Base-by-base conservation (phyloP, 1,139 yeast genomes). In the Pichia inconspicua region DNA sequence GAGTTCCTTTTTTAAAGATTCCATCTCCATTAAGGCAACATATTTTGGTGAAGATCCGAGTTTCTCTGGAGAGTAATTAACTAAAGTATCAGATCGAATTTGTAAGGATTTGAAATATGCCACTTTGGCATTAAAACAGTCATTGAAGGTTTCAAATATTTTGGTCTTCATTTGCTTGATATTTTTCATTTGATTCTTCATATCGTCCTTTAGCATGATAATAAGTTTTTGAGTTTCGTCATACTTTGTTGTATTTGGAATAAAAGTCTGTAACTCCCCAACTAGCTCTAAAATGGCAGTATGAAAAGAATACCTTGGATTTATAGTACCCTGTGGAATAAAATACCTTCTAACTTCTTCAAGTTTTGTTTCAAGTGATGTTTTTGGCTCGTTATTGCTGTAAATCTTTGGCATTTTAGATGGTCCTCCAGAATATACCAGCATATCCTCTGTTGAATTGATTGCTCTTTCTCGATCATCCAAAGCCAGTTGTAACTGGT, bases 81-180 rank as follows among this genome's bases (percentile, higher is more conserved):
- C 71, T 17, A 88, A 89, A 45, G 81, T 81, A 64, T 92, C 97
- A 0, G 96, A 88, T 34, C 90, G 75, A 48, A 75, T 83, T 64
- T 92, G 98, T 42, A 92, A 72, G 54, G 87, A 92, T 56, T 82
- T 80, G 66, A 82, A 92, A 63, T 89, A 92, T 42, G 77, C 87
- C 43, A 90, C 75, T 51, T 94, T 78, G 7, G 82, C 71, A 64
- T 92, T 92, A 65, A 82, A 90, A 0, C 85, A 74, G 30, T 75
- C 74, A 55, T 87, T 81, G 52, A 86, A 72, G 40, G 67, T 68
- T 30, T 74, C 71, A 45, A 78, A 70, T 19, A 78, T 66, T 50
- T 75, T 76, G 30, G 72, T 69, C 25, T 57, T 47, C 46, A 59
- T 42, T 10, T 39, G 25, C 1, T 42, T 48, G 5, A 57, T 38